Conservation (phyloP, 257 asterid species). For the Perilla frutescens region DNA sequence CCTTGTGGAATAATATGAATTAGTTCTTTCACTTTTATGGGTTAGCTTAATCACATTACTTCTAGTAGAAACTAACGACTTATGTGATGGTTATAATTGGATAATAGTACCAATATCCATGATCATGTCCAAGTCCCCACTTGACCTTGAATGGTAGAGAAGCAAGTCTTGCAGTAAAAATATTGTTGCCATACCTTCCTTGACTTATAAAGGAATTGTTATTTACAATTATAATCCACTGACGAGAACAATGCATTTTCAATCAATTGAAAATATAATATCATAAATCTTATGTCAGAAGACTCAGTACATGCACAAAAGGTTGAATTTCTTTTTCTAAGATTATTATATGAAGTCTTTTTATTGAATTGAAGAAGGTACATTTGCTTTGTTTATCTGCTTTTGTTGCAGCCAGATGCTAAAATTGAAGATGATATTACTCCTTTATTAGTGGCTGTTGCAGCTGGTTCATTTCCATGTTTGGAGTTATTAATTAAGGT, state of each 20-base stretch:
- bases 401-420: constrained; percentile 76
- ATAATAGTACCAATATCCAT: not conserved
- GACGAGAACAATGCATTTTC: not conserved
- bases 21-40: not conserved
- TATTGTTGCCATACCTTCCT: not conserved
- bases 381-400: constrained; percentile 25
- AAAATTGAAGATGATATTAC: constrained; percentile 85
- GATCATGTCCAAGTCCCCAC: not conserved
- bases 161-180: constrained; percentile 4
- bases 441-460: constrained; percentile 89
- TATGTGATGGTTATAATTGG: not conserved
- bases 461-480: constrained; percentile 88
- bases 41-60: not conserved
- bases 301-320: not conserved
- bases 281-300: not conserved
- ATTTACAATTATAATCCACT: not conserved
- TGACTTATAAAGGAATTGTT: constrained; percentile 6
- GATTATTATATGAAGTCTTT: not conserved
- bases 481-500: constrained; percentile 83
- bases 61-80: not conserved
- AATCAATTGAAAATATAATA: not conserved
- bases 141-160: not conserved
- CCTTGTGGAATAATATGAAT: constrained; percentile 15
- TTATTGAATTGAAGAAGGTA: not conserved
- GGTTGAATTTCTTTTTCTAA: not conserved